phyloP scores from a whole-genome alignment of 2,329 filamentous ascomycete species.

The Penicillium sp. region DNA sequence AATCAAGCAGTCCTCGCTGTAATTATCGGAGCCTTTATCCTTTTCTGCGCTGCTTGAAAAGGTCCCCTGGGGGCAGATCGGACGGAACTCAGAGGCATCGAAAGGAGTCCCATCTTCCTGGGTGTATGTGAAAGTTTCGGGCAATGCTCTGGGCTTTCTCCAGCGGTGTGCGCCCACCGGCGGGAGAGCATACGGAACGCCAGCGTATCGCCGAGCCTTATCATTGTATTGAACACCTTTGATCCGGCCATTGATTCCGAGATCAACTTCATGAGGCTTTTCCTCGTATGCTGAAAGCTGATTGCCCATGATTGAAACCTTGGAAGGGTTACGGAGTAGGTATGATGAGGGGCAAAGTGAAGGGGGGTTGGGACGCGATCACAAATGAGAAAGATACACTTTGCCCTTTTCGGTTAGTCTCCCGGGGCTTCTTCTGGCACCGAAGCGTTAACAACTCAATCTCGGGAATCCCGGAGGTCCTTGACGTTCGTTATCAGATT shows the following conservation, averaged over 20 bases:
- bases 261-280: not conserved
- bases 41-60: constrained; percentile 26
- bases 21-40: constrained; percentile 22
- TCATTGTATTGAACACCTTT: constrained; percentile 21
- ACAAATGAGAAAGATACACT: not conserved
- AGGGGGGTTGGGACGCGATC: not conserved
- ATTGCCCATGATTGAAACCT: not conserved
- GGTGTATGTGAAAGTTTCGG: constrained; percentile 31
- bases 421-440: not conserved
- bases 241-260: constrained; percentile 5
- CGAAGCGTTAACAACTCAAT: not conserved
- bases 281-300: not conserved
- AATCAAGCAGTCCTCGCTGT: constrained; percentile 52
- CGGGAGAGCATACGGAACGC: constrained; percentile 44
- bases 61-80: constrained; percentile 44
- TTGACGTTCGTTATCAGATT: no score
- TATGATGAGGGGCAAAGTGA: not conserved
- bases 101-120: constrained; percentile 27
- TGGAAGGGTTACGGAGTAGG: no score
- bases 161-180: constrained; percentile 41
- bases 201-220: constrained; percentile 32
- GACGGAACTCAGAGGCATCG: constrained; percentile 40
- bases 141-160: constrained; percentile 40
- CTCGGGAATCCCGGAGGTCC: no score
- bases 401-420: not conserved